Evolutionary conservation across 768 basidiomycete species (phyloP).

Genomic region (Trichaptum fuscoviolaceum): DNA sequence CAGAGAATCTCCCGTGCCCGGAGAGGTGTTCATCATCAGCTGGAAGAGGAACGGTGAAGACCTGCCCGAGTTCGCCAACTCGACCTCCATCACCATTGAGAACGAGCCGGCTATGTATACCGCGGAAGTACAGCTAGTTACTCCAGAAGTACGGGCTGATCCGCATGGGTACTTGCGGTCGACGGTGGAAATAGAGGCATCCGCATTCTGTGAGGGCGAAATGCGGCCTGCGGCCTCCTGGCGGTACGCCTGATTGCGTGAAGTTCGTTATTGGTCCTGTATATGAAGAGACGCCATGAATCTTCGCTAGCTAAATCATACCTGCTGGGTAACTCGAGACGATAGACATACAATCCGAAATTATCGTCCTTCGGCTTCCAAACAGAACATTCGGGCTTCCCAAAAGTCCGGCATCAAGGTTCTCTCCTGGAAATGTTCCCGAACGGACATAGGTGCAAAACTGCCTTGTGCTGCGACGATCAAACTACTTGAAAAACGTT

Average conservation of each 20-base stretch:
- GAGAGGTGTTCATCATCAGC: conserved; percentile 49
- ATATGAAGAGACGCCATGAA: neutral
- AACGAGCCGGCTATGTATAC: conserved; percentile 3
- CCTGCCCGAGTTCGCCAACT: conserved; percentile 43
- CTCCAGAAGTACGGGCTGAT: conserved; percentile 11
- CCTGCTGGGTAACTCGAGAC: too few relatives aligned
- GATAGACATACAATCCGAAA: too few relatives aligned
- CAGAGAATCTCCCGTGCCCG: conserved; percentile 23
- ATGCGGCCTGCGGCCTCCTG: neutral
- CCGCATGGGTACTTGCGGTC: neutral
- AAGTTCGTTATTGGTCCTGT: neutral
- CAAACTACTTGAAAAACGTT: too few relatives aligned
- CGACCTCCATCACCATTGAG: conserved; percentile 40
- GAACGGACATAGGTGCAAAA: too few relatives aligned
- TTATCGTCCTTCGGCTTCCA: too few relatives aligned
- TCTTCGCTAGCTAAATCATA: neutral
- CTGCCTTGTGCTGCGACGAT: too few relatives aligned
- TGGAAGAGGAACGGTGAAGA: conserved; percentile 49
- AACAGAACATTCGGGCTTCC: too few relatives aligned
- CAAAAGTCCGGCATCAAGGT: too few relatives aligned
- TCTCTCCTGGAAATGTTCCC: too few relatives aligned
- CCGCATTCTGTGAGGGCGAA: neutral
- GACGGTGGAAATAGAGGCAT: neutral
- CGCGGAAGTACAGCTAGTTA: conserved; percentile 10
- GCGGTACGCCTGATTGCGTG: neutral